Base-by-base conservation (phyloP, 495 filamentous ascomycete species). In the Neurospora sp. region DNA sequence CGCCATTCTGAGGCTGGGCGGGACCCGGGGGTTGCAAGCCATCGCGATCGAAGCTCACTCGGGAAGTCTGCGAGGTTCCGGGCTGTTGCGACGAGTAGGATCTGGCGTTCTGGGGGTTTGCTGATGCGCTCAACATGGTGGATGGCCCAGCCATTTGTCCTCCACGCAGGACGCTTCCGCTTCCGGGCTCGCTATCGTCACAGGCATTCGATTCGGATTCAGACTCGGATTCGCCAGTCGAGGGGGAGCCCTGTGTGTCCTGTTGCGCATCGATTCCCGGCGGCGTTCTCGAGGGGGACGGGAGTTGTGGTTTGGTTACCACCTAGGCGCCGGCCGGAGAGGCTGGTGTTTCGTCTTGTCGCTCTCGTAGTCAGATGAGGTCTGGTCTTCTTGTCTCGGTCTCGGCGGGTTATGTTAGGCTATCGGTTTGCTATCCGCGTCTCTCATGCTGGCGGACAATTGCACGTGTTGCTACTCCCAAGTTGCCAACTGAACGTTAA, bases 41-140 rank as follows among this genome's bases (percentile, higher is more conserved):
- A 85, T 90, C 88, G 54, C 87, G 88, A 70, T 86, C 85, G 75
- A 85, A 75, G 76, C 84, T 85, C 11, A 82, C 77, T 39, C 84
- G 81, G 38, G 83, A 74, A 66, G 76, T 81, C 81, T 74, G 48
- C n/a, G 81, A 87, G 39, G 77, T 81, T 16, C 41, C 73, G 11
- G 42, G 41, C 73, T 85, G 84, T 74, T 89, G 90, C 77, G 87
- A 84, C 76, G 85, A 85, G 73, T 89, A 85, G 72, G 86, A 89
- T 82, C 27, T 62, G 54, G 54, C 54, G 27, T 90, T 89, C 82
- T 93, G 92, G 78, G 91, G 91, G 72, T 89, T 90, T 81, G 88
- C 88, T 74, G 91, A 92, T 79, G 86, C 85, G 83, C 84, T 87
- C 80, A 88, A 82, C 82, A 87, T 88, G 81, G 83, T 88, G 83